These are phyloP conservation scores for Tetrapisispora fleetii DNA, from an alignment of 805 yeast species.

Conservation along the genomic window DNA sequence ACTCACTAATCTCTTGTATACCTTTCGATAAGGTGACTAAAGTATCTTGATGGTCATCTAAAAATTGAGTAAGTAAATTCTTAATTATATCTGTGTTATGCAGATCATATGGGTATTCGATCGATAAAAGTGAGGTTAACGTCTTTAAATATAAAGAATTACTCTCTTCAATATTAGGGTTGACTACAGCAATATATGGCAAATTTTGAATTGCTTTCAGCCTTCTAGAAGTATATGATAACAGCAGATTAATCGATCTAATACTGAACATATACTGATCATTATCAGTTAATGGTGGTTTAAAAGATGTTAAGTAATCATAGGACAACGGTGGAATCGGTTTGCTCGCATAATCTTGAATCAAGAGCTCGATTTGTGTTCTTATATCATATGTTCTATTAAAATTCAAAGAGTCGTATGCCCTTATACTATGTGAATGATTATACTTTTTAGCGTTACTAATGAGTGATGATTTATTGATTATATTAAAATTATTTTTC, in stretches of 20 bases:
- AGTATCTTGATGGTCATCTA: conserved; percentile 76
- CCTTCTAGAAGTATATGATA: conserved; percentile 61
- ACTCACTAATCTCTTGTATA: conserved; percentile 36
- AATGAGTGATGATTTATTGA: neutral
- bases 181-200: conserved; percentile 77
- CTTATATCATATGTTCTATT: conserved; percentile 47
- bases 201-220: conserved; percentile 58
- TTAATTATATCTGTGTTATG: conserved; percentile 49
- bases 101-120: conserved; percentile 36
- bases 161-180: conserved; percentile 75
- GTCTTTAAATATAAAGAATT: conserved; percentile 67
- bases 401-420: conserved; percentile 24
- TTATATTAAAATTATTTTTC: too few relatives aligned
- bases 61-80: conserved; percentile 44
- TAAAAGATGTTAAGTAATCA: conserved; percentile 39
- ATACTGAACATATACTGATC: conserved; percentile 35
- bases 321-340: conserved; percentile 46
- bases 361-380: conserved; percentile 47
- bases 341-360: conserved; percentile 44
- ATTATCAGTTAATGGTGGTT: conserved; percentile 23
- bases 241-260: conserved; percentile 45
- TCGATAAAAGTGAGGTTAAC: conserved; percentile 40
- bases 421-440: neutral
- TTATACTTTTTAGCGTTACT: neutral
- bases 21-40: conserved; percentile 76